Conservation (phyloP, 1,139 yeast genomes). For the Magnusiomyces suaveolens region DNA sequence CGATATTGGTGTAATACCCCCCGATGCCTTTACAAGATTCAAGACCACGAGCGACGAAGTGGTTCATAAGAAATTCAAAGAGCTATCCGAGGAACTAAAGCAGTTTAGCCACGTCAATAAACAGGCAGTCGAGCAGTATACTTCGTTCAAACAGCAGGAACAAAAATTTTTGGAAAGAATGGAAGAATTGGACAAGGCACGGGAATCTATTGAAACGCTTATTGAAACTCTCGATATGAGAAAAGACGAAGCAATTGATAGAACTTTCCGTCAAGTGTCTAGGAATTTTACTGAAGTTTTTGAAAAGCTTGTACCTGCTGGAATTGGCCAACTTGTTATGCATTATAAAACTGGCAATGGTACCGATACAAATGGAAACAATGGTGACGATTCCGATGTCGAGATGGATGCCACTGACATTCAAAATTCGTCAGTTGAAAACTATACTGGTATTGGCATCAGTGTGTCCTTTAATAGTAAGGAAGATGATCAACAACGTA, state of each 20-base stretch:
- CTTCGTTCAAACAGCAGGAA: slow-evolving; percentile 63
- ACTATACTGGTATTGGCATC: slow-evolving; percentile 74
- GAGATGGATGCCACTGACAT: slow-evolving; percentile 18
- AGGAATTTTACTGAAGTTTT: slow-evolving; percentile 64
- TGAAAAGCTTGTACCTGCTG: slow-evolving; percentile 73
- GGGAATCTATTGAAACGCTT: slow-evolving; percentile 60
- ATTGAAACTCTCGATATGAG: slow-evolving; percentile 65
- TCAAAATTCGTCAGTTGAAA: slow-evolving; percentile 36
- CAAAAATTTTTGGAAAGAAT: slow-evolving; percentile 54
- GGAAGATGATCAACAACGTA: slow-evolving; percentile 74
- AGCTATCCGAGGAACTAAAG: slow-evolving; percentile 48
- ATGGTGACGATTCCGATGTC: slow-evolving; percentile 21
- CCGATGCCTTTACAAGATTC: slow-evolving; percentile 59
- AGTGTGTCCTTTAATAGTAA: slow-evolving; percentile 86
- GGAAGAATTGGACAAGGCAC: slow-evolving; percentile 60
- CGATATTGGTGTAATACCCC: slow-evolving; percentile 80
- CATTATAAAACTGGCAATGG: slow-evolving; percentile 37
- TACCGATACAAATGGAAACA: slow-evolving; percentile 16
- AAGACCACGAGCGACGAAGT: slow-evolving; percentile 41
- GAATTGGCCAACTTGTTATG: slow-evolving; percentile 65
- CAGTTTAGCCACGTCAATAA: slow-evolving; percentile 74
- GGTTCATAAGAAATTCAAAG: slow-evolving; percentile 47
- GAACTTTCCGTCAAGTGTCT: slow-evolving; percentile 71
- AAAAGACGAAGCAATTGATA: slow-evolving; percentile 72
- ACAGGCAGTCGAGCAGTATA: slow-evolving; percentile 80